Evolutionary conservation across 305 asterid genomes (phyloP).

Genomic region (Rubia balearica): DNA sequence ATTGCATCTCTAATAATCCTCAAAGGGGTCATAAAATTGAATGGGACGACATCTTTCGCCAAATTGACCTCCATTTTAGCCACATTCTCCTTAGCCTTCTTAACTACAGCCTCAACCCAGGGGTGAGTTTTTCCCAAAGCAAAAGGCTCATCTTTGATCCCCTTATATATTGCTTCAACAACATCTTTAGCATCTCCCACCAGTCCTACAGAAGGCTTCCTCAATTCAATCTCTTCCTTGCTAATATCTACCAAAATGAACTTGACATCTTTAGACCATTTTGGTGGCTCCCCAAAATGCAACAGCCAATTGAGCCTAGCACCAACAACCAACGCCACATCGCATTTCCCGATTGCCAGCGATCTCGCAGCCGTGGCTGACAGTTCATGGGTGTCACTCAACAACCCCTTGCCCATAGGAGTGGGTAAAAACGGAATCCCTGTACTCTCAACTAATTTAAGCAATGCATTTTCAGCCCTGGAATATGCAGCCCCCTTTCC

Average conservation of each 20-base stretch:
- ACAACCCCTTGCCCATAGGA: constrained; percentile 4
- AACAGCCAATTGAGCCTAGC: constrained; percentile 3
- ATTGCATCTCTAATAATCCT: constrained; percentile 8
- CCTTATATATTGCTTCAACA: constrained; percentile 2
- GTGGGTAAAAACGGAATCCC: constrained; percentile 3
- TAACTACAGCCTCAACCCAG: constrained; percentile 2
- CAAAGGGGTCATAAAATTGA: constrained; percentile 5
- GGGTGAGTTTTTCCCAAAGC: constrained; percentile 2
- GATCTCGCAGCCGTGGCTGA: constrained; percentile 4
- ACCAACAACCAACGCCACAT: constrained; percentile 1
- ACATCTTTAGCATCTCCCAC: constrained; percentile 7
- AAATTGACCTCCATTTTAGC: constrained; percentile 3
- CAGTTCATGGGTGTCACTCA: background rate
- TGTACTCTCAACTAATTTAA: constrained; percentile 3
- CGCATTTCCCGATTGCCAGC: background rate
- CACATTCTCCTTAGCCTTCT: constrained; percentile 8
- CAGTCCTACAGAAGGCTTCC: background rate
- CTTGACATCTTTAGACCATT: constrained; percentile 4
- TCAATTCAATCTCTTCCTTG: constrained; percentile 3
- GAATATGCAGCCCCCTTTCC: constrained; percentile 7
- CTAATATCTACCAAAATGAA: constrained; percentile 3
- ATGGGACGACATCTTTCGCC: constrained; percentile 3
- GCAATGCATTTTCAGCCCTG: constrained; percentile 1
- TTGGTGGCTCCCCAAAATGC: constrained; percentile 3
- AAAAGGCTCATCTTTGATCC: background rate